Base-by-base conservation (phyloP, 2,329 filamentous ascomycete genomes). In the Cladosporium sp. region DNA sequence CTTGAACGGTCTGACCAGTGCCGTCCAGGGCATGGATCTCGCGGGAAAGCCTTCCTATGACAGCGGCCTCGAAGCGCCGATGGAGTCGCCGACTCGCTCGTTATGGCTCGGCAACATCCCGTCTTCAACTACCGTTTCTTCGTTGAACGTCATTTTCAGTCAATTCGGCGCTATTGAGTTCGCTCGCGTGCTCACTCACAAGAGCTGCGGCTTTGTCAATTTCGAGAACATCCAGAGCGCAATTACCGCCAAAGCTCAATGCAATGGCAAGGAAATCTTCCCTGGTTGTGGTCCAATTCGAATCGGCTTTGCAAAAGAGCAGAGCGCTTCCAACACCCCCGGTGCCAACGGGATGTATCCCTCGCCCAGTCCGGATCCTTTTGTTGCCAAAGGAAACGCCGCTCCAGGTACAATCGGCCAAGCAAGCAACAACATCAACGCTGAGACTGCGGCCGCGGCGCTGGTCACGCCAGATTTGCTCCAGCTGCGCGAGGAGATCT, bases 141-240 rank as follows among this genome's bases (percentile, higher is more conserved):
- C 93, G 0, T 74, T 98, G 56, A 89, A 89, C 53, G 90, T 95
- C 59, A 95, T 97, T 74, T 98, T 98, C 74, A 88, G 89, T 69
- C 81, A 85, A n/a, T 95, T 93, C 61, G 93, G 93, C 9, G 81
- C 86, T 3, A 95, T 98, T 58, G 80, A 93, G 59, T 96, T 92
- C 3, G 92, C 89, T 28, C 82, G 93, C 58, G 93, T 98, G 4
- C 77, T 98, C 56, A 97, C 93, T 0, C 90, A 98, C 76, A 98
- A 98, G 78, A 97, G 95, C 72, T 98, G 93, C 68, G 93, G 92
- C 3, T 98, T 98, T 63, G 92, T 98, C 67, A 98, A 98, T 71
- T 98, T 95, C 65, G 90, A 97, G 71, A 85, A 83, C 54, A 74
- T 93, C 31, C 91, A 97, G 59, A 95, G 89, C 67, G 93, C 93